Conservation (phyloP, 129 eudicot genomes). For the Arctium lappa region DNA sequence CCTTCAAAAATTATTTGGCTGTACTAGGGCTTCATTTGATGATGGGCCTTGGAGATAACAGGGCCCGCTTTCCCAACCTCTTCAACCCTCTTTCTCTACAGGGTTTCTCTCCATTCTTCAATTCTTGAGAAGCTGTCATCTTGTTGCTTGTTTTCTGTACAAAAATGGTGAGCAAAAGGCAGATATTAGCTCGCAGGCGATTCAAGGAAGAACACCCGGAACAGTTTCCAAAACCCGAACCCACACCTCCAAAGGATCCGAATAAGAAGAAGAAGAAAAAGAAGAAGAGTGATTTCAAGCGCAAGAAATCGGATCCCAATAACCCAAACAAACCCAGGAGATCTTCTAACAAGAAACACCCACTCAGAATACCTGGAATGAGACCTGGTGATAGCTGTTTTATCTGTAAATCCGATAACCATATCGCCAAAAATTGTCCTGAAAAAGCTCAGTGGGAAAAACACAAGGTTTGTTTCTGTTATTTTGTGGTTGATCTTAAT, state of each 20-base stretch:
- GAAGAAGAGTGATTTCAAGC: slow-evolving; percentile 57
- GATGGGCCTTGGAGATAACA: slow-evolving; percentile 3
- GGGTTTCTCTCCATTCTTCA: slow-evolving; percentile 16
- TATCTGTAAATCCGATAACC: slow-evolving; percentile 75
- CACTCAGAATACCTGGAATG: slow-evolving; percentile 92
- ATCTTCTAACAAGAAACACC: slow-evolving; percentile 46
- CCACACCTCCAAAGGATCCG: slow-evolving; percentile 76
- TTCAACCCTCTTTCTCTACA: slow-evolving; percentile 15
- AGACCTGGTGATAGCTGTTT: slow-evolving; percentile 96
- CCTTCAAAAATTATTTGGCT: too few relatives aligned
- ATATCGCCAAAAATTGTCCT: slow-evolving; percentile 92
- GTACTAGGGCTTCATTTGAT: not conserved
- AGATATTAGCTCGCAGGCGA: slow-evolving; percentile 55
- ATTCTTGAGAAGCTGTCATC: not conserved
- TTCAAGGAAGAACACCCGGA: slow-evolving; percentile 72
- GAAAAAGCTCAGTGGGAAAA: slow-evolving; percentile 89
- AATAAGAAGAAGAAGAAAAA: slow-evolving; percentile 68
- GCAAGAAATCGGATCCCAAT: slow-evolving; percentile 60
- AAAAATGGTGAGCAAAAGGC: slow-evolving; percentile 93
- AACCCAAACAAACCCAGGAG: slow-evolving; percentile 49
- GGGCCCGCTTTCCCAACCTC: not conserved
- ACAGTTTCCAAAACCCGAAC: slow-evolving; percentile 70
- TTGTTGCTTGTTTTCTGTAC: not conserved
- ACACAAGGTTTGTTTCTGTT: slow-evolving; percentile 60
- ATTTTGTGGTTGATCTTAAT: not conserved